phyloP scores from a whole-genome alignment of 2,329 filamentous ascomycete genomes.

The Botryotinia globosa region DNA sequence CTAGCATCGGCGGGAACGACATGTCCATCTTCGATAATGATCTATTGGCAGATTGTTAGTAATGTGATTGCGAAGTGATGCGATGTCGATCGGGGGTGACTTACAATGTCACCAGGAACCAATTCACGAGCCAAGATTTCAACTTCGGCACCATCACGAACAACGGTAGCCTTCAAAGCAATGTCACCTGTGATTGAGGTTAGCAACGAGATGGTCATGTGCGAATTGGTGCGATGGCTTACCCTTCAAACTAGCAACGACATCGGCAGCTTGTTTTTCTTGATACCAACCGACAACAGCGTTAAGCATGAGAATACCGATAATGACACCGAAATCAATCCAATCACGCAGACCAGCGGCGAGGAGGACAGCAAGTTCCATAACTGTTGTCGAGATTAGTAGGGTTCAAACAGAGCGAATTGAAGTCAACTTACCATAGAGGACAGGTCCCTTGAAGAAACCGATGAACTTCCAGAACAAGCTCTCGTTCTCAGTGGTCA shows the following conservation, averaged over 20 bases:
- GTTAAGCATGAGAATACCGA: constrained; percentile 72
- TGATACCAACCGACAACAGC: constrained; percentile 77
- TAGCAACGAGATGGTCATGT: not conserved
- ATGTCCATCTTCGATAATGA: constrained; percentile 69
- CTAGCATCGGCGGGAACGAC: constrained; percentile 68
- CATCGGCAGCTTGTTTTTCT: constrained; percentile 76
- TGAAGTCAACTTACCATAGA: constrained; percentile 61
- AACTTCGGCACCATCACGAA: constrained; percentile 65
- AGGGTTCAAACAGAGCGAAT: not conserved
- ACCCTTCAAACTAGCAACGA: constrained; percentile 66
- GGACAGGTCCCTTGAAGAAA: constrained; percentile 74
- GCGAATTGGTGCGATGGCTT: not conserved
- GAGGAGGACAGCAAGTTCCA: constrained; percentile 73
- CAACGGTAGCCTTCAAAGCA: constrained; percentile 67
- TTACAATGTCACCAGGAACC: constrained; percentile 72
- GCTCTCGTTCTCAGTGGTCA: constrained; percentile 72
- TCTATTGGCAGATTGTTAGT: constrained; percentile 40
- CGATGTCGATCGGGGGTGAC: constrained; percentile 34
- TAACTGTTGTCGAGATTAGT: constrained; percentile 49
- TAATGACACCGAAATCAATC: constrained; percentile 76
- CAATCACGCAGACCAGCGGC: constrained; percentile 73
- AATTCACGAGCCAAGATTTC: constrained; percentile 72
- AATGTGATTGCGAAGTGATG: not conserved
- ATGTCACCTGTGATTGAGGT: constrained; percentile 56
- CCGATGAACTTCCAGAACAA: constrained; percentile 70